A percentile compares a stretch with the other conserved stretches of the same genome.
These are phyloP conservation scores for Yamadazyma trypodendri DNA, from an alignment of 1,139 yeast species.

Conservation along the genomic window DNA sequence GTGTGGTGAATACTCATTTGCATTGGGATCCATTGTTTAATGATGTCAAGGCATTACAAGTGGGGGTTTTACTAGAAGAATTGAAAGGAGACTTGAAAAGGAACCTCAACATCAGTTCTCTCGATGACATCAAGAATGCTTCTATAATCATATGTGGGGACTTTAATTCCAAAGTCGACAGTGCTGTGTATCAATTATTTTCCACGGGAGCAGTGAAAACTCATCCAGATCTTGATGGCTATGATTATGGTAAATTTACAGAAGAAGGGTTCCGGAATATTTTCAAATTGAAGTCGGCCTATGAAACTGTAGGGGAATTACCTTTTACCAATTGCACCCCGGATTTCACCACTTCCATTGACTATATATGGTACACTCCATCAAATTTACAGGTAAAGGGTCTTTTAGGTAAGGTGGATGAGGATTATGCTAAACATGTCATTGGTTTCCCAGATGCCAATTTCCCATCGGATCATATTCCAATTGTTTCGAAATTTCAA, in stretches of 20 bases:
- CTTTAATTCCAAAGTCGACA: slow-evolving; percentile 81
- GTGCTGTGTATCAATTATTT: slow-evolving; percentile 90
- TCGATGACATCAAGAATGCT: slow-evolving; percentile 59
- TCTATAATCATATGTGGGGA: slow-evolving; percentile 92
- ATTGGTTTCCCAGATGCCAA: slow-evolving; percentile 95
- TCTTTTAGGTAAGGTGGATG: slow-evolving; percentile 79
- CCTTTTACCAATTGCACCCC: slow-evolving; percentile 96
- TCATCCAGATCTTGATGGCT: slow-evolving; percentile 79
- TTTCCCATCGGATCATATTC: slow-evolving; percentile 93
- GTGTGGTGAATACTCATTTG: slow-evolving; percentile 87
- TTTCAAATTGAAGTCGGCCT: slow-evolving; percentile 81
- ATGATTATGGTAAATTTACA: slow-evolving; percentile 90
- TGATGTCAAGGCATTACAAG: slow-evolving; percentile 95
- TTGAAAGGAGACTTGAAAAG: slow-evolving; percentile 63
- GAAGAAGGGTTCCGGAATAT: slow-evolving; percentile 84
- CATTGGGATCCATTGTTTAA: slow-evolving; percentile 98
- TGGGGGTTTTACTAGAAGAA: slow-evolving; percentile 88
- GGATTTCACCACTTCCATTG: slow-evolving; percentile 87
- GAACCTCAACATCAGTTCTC: slow-evolving; percentile 43
- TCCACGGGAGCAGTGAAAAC: slow-evolving; percentile 72
- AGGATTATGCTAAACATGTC: slow-evolving; percentile 67
- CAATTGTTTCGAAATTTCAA: slow-evolving; percentile 74
- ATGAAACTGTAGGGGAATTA: slow-evolving; percentile 79
- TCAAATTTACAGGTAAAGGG: slow-evolving; percentile 78
- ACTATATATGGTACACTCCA: slow-evolving; percentile 93